Base-by-base conservation (phyloP, 139 green algal species). In the Picochlorum sp. region DNA sequence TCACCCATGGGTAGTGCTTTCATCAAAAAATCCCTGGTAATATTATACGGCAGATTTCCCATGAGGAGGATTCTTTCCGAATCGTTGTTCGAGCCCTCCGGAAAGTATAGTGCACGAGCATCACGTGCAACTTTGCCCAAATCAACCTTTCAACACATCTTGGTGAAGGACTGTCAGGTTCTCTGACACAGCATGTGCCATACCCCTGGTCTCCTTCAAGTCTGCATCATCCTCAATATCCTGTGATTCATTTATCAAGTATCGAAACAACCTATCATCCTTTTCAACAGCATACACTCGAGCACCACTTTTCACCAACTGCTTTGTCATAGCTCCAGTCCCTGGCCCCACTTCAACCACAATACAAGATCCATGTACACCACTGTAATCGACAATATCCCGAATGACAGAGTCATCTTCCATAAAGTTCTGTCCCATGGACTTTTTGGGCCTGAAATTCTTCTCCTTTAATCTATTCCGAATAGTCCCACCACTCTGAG, bases 31-130 rank as follows among this genome's bases (percentile, higher is more conserved):
- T 97, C 91, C 57, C 80, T 95, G 34, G 92, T 98, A 74, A 98
- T 95, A 83, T 98, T 94, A 80, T 96, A 98, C 1, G 92, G 92
- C 63, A 98, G 72, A 74, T 98, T 98, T 44, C 90, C 84, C 16
- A 98, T 86, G 21, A 98, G 8, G 7, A 41, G 34, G 8, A 41
- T 41, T 41, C 84, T 67, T 91, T 86, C 38, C 18, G 47, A 9
- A 88, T 61, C 18, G 54, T 16, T 65, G 34, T 51, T 30, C 60
- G 57, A 61, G 21, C 2, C 32, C 15, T 23, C 66, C 57, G 57
- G 38, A 9, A 57, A 65, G 49, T 45, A 87, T 76, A 18, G 52
- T 62, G 0, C 4, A 26, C 47, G 16, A 20, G n/a, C 18, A 54
- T 54, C 47, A 23, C n/a, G 18, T 11, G 84, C 63, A 20, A 87